These are phyloP conservation scores for Trypanosoma avium DNA, from an alignment of 208 protist species.

Conservation along the genomic window DNA sequence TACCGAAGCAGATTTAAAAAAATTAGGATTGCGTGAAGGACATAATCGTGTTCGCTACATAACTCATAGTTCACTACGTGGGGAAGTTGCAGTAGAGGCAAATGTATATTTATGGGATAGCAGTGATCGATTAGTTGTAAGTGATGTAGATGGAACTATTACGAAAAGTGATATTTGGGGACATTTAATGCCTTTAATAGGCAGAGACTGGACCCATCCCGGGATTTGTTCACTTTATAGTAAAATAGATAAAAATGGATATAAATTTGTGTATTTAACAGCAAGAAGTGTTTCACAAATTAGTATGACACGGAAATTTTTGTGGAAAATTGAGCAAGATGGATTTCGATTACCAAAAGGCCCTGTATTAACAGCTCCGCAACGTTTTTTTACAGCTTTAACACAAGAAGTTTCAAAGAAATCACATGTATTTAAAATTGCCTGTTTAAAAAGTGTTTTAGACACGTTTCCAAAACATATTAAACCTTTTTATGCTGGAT, in stretches of 20 bases:
- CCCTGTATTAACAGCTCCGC: slow-evolving; percentile 88
- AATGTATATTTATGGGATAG: slow-evolving; percentile 94
- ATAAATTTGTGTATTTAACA: slow-evolving; percentile 93
- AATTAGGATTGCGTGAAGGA: slow-evolving; percentile 87
- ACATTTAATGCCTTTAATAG: slow-evolving; percentile 92
- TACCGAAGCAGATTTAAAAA: slow-evolving; percentile 83
- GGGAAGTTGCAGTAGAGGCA: slow-evolving; percentile 72
- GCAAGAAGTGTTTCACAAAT: slow-evolving; percentile 89
- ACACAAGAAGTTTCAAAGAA: slow-evolving; percentile 89
- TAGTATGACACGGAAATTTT: slow-evolving; percentile 76
- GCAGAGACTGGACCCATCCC: slow-evolving; percentile 95
- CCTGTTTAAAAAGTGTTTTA: slow-evolving; percentile 65
- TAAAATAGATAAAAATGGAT: slow-evolving; percentile 94
- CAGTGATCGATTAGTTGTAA: slow-evolving; percentile 94
- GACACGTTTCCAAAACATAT: slow-evolving; percentile 69
- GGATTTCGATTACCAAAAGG: slow-evolving; percentile 71
- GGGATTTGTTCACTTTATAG: slow-evolving; percentile 93
- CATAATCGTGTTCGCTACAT: slow-evolving; percentile 92
- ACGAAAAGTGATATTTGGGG: slow-evolving; percentile 97
- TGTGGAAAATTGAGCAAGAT: slow-evolving; percentile 84
- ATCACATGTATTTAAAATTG: slow-evolving; percentile 92
- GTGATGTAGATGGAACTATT: slow-evolving; percentile 98
- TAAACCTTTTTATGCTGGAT: slow-evolving; percentile 89
- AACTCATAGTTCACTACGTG: slow-evolving; percentile 71
- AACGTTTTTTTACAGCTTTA: slow-evolving; percentile 84